Percentiles rank a stretch among this genome's conserved stretches.
Conservation (phyloP, 1,284 basidiomycete species). For the Rhodotorula sp. region DNA sequence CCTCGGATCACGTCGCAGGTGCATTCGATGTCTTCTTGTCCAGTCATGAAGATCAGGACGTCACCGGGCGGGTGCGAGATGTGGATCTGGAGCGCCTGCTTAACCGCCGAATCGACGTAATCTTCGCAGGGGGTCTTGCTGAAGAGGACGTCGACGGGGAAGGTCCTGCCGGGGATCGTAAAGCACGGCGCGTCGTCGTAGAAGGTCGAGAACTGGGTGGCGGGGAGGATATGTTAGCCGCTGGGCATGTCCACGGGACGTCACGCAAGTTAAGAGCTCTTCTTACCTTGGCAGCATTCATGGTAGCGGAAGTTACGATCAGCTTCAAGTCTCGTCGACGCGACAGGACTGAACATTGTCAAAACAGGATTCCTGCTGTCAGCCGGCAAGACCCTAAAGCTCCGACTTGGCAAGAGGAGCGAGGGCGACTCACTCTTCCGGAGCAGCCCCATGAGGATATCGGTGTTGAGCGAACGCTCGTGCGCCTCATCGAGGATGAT, state of each 20-base stretch:
- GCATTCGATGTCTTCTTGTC: conserved; percentile 89
- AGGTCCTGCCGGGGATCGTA: conserved; percentile 96
- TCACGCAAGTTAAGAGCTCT: no score
- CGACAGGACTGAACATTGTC: conserved; percentile 65
- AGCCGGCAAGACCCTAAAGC: background rate
- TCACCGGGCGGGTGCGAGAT: conserved; percentile 91
- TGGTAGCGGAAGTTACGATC: conserved; percentile 89
- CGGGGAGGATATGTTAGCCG: background rate
- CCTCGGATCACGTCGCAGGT: conserved; percentile 88
- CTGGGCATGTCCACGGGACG: no score
- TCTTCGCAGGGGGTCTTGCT: conserved; percentile 97
- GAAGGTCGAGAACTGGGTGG: conserved; percentile 71
- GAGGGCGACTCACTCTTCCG: conserved; percentile 30
- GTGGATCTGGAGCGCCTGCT: conserved; percentile 96
- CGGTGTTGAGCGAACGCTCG: conserved; percentile 91
- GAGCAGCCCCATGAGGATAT: conserved; percentile 85
- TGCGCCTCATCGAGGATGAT: conserved; percentile 97
- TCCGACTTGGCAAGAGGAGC: no score
- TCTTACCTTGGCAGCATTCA: conserved; percentile 79
- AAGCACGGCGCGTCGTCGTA: conserved; percentile 94
- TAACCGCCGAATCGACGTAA: conserved; percentile 96
- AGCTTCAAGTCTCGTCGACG: conserved; percentile 86
- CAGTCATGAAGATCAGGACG: conserved; percentile 99
- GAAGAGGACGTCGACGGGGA: conserved; percentile 96
- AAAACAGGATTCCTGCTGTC: no score